Evolutionary conservation across 2,329 filamentous ascomycete genomes (phyloP), one percentile per base, ranked within the genome.

Genomic region (Tolypocladium inflatum): DNA sequence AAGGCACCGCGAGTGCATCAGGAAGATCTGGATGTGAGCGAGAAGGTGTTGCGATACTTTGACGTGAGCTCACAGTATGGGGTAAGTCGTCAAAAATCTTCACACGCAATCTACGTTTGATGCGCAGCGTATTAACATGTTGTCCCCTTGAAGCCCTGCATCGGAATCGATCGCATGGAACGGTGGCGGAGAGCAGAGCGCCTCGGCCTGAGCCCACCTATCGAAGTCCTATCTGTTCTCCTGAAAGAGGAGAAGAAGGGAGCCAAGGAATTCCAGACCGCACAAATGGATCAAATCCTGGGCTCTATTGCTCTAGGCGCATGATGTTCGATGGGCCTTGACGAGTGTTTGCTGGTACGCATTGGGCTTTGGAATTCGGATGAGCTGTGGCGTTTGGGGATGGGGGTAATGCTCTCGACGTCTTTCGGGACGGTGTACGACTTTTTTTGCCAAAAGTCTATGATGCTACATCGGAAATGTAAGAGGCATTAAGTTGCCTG

Each of bases 1-100:
- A 80, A 79, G 59, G 83, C 89, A 21, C 82, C 83, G 48, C 77
- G 88, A 65, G 85, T 96, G 41, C 94, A 97, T 68, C 91, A 96
- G 73, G 73, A 87, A 65, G 86, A 80, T 2, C 69, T 97, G 64
- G 81, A 78, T 13, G 64, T 89, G 52, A 80, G 88, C 58, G 92
- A 97, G 79, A 96, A 93, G 78, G 85, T 97, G 33, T 73, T 97
- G 66, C 80, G 93, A 62, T 90, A 96, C 70, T 99, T 94, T 74
- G 94, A 99, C 71, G 88, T 96, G 63, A 94, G 87, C 68, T 90
- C 83, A 60, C 90, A 96, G 67, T 99, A 90, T 71, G 94, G 94
- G 58, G 91, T 96, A 84, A 77, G 89, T 85, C 17, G 54, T 39
- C 33, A 56, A 51, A 7, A 57, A 8, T 21, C 4, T 39, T 13